Percentiles rank a stretch among this genome's conserved stretches.
These are phyloP conservation scores for Spathaspora arborariae DNA, from an alignment of 805 yeast genomes.

Conservation along the genomic window DNA sequence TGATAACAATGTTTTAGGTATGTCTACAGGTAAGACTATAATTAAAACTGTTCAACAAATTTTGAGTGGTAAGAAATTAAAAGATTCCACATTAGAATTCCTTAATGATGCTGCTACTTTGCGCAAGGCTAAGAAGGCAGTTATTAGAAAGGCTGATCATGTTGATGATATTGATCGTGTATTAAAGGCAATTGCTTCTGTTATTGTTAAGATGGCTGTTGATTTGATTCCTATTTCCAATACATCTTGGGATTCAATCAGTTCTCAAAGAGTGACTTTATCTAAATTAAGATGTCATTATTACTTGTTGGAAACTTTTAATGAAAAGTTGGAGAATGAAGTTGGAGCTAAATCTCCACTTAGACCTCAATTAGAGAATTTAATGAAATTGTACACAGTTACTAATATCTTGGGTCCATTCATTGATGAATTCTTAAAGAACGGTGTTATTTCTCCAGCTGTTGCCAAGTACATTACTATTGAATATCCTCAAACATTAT, in stretches of 20 bases:
- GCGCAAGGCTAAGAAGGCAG: slow-evolving; percentile 22
- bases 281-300: slow-evolving; percentile 51
- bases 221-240: slow-evolving; percentile 33
- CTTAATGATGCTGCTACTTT: slow-evolving; percentile 13
- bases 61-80: slow-evolving; percentile 43
- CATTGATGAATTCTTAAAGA: slow-evolving; percentile 68
- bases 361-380: slow-evolving; percentile 44
- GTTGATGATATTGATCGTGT: slow-evolving; percentile 29
- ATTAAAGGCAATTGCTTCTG: slow-evolving; percentile 35
- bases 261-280: slow-evolving; percentile 42
- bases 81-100: slow-evolving; percentile 28
- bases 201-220: slow-evolving; percentile 40
- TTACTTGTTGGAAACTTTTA: slow-evolving; percentile 40
- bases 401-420: slow-evolving; percentile 62
- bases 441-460: slow-evolving; percentile 50
- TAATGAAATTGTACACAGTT: slow-evolving; percentile 56
- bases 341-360: slow-evolving; percentile 34
- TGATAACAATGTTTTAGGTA: slow-evolving; percentile 82
- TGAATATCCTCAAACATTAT: slow-evolving; percentile 24
- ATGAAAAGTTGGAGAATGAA: slow-evolving; percentile 31
- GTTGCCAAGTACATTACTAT: slow-evolving; percentile 10
- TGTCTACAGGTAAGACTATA: slow-evolving; percentile 79
- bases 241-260: slow-evolving; percentile 43
- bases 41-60: slow-evolving; percentile 45
- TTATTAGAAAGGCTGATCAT: slow-evolving; percentile 24